phyloP scores from a whole-genome alignment of 192 early-diverging fungal species.

The Jimgerdemannia flammicorona region DNA sequence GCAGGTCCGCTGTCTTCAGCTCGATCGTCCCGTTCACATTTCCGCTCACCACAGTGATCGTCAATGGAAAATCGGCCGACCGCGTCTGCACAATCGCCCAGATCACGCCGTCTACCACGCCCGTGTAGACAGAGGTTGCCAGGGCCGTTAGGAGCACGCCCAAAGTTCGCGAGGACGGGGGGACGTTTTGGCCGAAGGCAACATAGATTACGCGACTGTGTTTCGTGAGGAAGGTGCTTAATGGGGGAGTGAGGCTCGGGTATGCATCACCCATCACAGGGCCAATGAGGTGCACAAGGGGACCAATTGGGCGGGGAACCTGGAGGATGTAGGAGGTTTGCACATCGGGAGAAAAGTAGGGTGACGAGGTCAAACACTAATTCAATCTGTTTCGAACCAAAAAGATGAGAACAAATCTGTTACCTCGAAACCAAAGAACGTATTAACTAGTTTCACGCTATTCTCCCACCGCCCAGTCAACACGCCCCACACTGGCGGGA shows the following conservation, averaged over 20 bases:
- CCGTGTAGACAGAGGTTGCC: conserved; percentile 12
- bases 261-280: conserved; percentile 27
- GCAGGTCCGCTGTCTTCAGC: not conserved
- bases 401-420: not conserved
- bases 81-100: conserved; percentile 14
- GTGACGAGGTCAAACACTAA: no score
- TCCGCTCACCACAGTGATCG: not conserved
- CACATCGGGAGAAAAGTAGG: no score
- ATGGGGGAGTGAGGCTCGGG: not conserved
- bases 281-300: conserved; percentile 25
- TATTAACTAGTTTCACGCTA: not conserved
- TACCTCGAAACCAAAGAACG: not conserved
- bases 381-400: no score
- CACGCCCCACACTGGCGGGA: not conserved
- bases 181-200: conserved; percentile 25
- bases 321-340: not conserved
- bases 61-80: not conserved
- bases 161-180: conserved; percentile 2
- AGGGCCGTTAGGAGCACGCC: conserved; percentile 20
- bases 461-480: not conserved
- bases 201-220: conserved; percentile 23
- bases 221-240: not conserved
- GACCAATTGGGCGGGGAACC: conserved; percentile 17
- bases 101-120: conserved; percentile 29
- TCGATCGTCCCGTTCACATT: not conserved